These are phyloP conservation scores for Mucor ambiguus DNA, from an alignment of 371 early-diverging fungal genomes.

Conservation along the genomic window DNA sequence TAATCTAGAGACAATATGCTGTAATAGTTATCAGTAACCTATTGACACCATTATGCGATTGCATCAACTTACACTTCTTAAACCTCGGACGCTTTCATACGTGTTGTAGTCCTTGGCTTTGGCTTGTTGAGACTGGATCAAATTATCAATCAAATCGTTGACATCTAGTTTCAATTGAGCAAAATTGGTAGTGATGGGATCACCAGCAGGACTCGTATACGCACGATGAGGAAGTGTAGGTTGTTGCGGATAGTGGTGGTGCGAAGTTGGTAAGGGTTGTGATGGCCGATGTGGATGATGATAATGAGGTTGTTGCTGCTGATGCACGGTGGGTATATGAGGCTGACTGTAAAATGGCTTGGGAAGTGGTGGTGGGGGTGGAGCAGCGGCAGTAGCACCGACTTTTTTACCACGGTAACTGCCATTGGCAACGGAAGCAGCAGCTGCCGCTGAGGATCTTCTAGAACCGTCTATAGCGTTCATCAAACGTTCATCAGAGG, in stretches of 20 bases:
- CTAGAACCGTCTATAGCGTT: conserved; percentile 12
- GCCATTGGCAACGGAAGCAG: background rate
- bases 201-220: conserved; percentile 2
- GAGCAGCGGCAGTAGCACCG: background rate
- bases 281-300: background rate
- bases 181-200: conserved; percentile 4
- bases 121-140: conserved; percentile 18
- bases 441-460: background rate
- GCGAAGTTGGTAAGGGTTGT: background rate
- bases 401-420: background rate
- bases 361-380: background rate
- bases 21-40: background rate
- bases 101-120: conserved; percentile 7
- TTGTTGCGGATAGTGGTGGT: background rate
- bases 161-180: conserved; percentile 21
- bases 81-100: conserved; percentile 13
- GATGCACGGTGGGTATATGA: background rate
- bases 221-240: background rate
- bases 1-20: conserved; percentile 2
- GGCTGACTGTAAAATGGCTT: background rate
- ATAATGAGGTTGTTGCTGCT: conserved; percentile 9
- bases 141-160: conserved; percentile 15
- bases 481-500: conserved; percentile 18
- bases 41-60: background rate
- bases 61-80: conserved; percentile 19